Evolutionary conservation across 805 yeast genomes (phyloP).

Genomic region (Suhomyces faveliae): DNA sequence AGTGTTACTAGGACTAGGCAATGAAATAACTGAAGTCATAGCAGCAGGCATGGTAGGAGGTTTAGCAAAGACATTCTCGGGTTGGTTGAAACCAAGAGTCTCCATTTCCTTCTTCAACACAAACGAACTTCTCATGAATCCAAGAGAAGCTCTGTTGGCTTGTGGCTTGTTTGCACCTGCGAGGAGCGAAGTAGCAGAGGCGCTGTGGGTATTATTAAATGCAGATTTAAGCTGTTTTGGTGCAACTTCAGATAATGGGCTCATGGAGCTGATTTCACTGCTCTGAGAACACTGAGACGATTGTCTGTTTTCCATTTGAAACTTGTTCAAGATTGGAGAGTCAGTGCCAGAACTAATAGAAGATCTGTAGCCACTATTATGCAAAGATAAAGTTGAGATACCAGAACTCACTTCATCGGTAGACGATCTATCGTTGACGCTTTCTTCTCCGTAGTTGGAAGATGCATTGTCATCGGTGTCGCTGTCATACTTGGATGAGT

Average conservation of each 20-base stretch:
- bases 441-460: slow-evolving; percentile 16
- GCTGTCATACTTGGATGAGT: slow-evolving; percentile 32
- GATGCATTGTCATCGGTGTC: slow-evolving; percentile 19
- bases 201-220: slow-evolving; percentile 10
- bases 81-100: slow-evolving; percentile 28
- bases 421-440: slow-evolving; percentile 15
- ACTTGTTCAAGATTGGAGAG: slow-evolving; percentile 17
- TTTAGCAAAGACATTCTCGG: slow-evolving; percentile 28
- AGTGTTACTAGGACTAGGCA: neutral
- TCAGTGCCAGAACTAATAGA: slow-evolving; percentile 36
- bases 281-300: slow-evolving; percentile 9
- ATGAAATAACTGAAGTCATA: slow-evolving; percentile 11
- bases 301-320: slow-evolving; percentile 12
- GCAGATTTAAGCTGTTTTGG: slow-evolving; percentile 5
- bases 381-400: slow-evolving; percentile 38
- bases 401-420: slow-evolving; percentile 27
- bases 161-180: slow-evolving; percentile 4
- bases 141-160: slow-evolving; percentile 33
- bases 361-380: slow-evolving; percentile 36
- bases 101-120: slow-evolving; percentile 43
- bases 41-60: slow-evolving; percentile 23
- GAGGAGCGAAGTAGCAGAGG: slow-evolving; percentile 15
- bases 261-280: slow-evolving; percentile 19
- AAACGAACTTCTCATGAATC: slow-evolving; percentile 44
- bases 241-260: slow-evolving; percentile 14